Evolutionary conservation across 352 stramenopile species (phyloP).

Genomic region (Phytophthora pini): DNA sequence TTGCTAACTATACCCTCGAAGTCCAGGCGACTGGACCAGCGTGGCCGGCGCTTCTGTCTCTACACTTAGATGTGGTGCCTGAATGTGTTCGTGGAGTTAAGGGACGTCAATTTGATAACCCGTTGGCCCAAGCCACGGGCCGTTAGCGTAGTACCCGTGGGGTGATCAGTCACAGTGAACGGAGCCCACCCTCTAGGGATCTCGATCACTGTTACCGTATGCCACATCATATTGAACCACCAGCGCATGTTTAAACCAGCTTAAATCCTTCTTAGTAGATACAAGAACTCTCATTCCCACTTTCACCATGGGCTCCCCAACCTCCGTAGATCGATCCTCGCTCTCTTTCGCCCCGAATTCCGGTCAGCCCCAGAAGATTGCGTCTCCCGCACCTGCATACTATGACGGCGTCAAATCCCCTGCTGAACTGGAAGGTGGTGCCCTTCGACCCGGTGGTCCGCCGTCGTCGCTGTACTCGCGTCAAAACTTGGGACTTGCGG

Average conservation of each 20-base stretch:
- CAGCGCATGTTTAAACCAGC: not conserved
- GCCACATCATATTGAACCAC: too few species aligned
- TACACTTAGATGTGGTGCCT: conserved; percentile 5
- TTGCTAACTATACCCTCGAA: not conserved
- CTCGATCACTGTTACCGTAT: not conserved
- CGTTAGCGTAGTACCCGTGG: not conserved
- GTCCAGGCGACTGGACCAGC: not conserved
- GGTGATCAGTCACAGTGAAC: conserved; percentile 12
- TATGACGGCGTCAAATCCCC: conserved; percentile 31
- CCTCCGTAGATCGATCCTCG: conserved; percentile 13
- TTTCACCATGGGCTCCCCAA: conserved; percentile 15
- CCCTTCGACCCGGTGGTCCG: conserved; percentile 39
- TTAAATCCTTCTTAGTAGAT: not conserved
- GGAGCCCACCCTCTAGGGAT: not conserved
- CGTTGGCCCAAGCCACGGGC: conserved; percentile 27
- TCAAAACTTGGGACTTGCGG: conserved; percentile 44
- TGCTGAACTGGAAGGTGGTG: conserved; percentile 30
- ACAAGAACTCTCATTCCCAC: not conserved
- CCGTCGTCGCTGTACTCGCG: conserved; percentile 45
- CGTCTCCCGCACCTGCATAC: conserved; percentile 14
- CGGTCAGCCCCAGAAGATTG: conserved; percentile 10
- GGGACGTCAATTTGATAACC: not conserved
- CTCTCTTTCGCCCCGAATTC: conserved; percentile 9
- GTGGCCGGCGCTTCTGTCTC: not conserved
- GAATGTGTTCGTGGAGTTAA: conserved; percentile 3